Conservation (phyloP, 768 basidiomycete genomes). For the Panaeolus papilionaceus region DNA sequence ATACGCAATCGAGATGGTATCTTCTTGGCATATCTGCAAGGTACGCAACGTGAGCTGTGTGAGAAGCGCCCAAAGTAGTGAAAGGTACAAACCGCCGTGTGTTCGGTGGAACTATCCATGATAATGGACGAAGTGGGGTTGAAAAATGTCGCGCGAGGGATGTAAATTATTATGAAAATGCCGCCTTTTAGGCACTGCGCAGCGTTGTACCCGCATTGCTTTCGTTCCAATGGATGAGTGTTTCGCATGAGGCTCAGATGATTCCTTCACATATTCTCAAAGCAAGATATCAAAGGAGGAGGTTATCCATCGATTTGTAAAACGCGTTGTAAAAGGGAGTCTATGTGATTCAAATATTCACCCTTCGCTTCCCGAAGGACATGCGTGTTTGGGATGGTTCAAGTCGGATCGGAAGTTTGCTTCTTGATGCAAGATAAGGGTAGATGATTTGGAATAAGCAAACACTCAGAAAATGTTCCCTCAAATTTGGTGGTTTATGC, state of each 20-base stretch:
- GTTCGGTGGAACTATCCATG: background rate
- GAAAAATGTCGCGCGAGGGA: background rate
- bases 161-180: background rate
- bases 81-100: background rate
- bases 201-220: slow-evolving; percentile 10
- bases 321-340: background rate
- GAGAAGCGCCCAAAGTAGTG: slow-evolving; percentile 3
- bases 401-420: background rate
- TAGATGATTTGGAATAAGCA: background rate
- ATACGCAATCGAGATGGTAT: slow-evolving; percentile 15
- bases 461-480: too few species aligned
- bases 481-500: too few species aligned
- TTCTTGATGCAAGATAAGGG: background rate
- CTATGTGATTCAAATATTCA: background rate
- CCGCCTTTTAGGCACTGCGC: slow-evolving; percentile 10
- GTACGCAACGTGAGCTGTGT: background rate
- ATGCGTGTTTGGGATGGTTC: background rate
- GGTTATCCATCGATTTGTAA: background rate
- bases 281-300: background rate
- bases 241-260: slow-evolving; percentile 1
- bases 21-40: background rate
- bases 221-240: background rate
- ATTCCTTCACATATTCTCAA: background rate
- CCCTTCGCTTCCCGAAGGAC: background rate
- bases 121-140: background rate